Evolutionary conservation across 345 rosid genomes (phyloP).

Genomic region (Conringia planisiliqua): DNA sequence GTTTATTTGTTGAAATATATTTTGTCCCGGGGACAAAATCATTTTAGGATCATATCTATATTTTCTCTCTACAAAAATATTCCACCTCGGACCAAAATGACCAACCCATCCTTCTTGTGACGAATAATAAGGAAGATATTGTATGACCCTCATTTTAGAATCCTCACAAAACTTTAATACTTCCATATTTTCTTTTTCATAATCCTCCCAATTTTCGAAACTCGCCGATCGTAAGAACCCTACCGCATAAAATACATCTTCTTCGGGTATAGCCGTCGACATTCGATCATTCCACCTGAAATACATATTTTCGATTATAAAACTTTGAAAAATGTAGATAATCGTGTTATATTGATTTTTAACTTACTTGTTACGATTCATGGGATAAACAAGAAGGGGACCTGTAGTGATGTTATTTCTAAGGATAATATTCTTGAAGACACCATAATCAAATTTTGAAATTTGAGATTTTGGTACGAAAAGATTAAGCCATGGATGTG

Average conservation of each 20-base stretch:
- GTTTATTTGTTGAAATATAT: conserved; percentile 47
- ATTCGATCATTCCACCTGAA: conserved; percentile 77
- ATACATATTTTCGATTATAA: neutral
- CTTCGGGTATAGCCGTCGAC: conserved; percentile 73
- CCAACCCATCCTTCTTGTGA: conserved; percentile 53
- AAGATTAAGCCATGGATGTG: conserved; percentile 96
- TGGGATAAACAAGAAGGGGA: conserved; percentile 72
- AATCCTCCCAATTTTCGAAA: conserved; percentile 49
- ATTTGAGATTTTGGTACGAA: conserved; percentile 82
- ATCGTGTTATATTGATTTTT: neutral
- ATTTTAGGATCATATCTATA: conserved; percentile 72
- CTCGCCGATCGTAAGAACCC: conserved; percentile 74
- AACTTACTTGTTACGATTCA: conserved; percentile 70
- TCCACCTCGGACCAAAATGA: conserved; percentile 86
- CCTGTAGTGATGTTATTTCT: conserved; percentile 60
- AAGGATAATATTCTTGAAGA: conserved; percentile 65
- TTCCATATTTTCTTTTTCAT: conserved; percentile 54
- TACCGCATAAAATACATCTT: conserved; percentile 77
- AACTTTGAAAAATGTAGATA: neutral
- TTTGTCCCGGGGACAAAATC: conserved; percentile 86
- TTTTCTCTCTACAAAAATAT: conserved; percentile 48
- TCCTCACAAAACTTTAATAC: conserved; percentile 53
- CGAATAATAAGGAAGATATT: conserved; percentile 59
- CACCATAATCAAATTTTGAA: conserved; percentile 52
- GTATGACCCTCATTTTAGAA: conserved; percentile 50